These are phyloP conservation scores for Clitopilus passeckerianus DNA, from an alignment of 768 basidiomycete species.

Conservation along the genomic window DNA sequence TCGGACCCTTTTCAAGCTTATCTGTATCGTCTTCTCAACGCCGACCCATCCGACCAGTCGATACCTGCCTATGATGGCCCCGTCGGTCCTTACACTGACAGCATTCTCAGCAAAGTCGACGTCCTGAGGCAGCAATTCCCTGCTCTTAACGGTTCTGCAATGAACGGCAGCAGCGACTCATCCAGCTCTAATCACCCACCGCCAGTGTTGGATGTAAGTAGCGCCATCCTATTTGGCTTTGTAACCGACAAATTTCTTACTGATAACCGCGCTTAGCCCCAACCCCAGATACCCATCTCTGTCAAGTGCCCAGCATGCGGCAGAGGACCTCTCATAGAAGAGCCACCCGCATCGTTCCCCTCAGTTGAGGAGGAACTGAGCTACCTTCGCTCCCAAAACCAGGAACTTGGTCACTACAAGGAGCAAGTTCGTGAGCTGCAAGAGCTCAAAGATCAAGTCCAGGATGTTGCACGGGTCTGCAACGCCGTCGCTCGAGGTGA, in stretches of 20 bases:
- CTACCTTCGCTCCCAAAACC: conserved; percentile 1
- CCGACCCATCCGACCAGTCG: neutral
- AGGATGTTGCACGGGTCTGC: conserved; percentile 76
- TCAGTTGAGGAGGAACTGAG: conserved; percentile 6
- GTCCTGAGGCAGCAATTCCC: neutral
- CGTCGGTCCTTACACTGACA: neutral
- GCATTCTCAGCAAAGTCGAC: neutral
- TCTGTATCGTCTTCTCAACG: neutral
- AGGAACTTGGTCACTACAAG: conserved; percentile 1
- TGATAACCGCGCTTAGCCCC: neutral
- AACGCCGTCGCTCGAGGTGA: conserved; percentile 77
- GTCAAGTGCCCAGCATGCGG: neutral
- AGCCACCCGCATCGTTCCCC: neutral
- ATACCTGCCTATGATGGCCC: conserved; percentile 1
- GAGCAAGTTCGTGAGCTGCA: conserved; percentile 63
- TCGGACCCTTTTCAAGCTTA: neutral
- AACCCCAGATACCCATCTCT: conserved; percentile 1
- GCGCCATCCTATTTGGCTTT: neutral
- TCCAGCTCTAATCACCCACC: neutral
- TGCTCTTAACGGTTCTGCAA: neutral
- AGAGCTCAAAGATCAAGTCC: conserved; percentile 79
- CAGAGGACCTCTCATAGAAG: neutral
- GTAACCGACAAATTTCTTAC: neutral
- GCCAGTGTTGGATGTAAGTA: neutral
- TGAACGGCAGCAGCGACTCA: neutral